Evolutionary conservation across 257 asterid species (phyloP).

Genomic region (Solanum medicagineum): DNA sequence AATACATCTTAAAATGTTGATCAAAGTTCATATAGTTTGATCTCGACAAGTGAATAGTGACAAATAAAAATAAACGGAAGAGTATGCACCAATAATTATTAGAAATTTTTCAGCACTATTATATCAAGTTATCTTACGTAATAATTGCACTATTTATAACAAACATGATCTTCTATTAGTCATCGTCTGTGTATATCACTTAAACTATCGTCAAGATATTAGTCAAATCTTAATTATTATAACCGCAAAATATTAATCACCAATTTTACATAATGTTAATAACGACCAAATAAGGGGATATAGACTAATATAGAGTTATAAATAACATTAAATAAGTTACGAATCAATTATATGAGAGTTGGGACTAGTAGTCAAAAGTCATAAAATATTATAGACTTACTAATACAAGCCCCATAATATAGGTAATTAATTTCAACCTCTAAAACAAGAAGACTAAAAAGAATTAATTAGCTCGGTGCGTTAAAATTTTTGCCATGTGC

Average conservation of each 20-base stretch:
- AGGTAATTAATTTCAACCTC: neutral
- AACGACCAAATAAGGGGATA: constrained; percentile 20
- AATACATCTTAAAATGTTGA: too few relatives aligned
- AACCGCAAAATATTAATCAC: neutral
- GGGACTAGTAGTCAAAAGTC: neutral
- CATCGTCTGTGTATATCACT: neutral
- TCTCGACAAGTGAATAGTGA: too few relatives aligned
- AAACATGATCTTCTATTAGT: neutral
- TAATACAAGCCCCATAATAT: neutral
- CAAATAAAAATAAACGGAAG: too few relatives aligned
- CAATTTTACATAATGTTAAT: constrained; percentile 1
- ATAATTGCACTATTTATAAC: neutral
- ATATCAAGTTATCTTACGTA: neutral
- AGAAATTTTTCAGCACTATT: neutral
- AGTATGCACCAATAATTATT: neutral
- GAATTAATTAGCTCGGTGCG: too few relatives aligned
- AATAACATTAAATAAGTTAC: constrained; percentile 22
- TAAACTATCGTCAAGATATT: neutral
- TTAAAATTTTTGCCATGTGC: too few relatives aligned
- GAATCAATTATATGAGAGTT: neutral
- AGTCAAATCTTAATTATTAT: neutral
- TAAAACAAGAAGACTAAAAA: neutral
- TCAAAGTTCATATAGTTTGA: too few relatives aligned
- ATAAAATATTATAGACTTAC: neutral
- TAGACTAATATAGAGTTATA: constrained; percentile 15